phyloP scores from a whole-genome alignment of 2,329 filamentous ascomycete genomes.

The Endoconidiophora laricicola region DNA sequence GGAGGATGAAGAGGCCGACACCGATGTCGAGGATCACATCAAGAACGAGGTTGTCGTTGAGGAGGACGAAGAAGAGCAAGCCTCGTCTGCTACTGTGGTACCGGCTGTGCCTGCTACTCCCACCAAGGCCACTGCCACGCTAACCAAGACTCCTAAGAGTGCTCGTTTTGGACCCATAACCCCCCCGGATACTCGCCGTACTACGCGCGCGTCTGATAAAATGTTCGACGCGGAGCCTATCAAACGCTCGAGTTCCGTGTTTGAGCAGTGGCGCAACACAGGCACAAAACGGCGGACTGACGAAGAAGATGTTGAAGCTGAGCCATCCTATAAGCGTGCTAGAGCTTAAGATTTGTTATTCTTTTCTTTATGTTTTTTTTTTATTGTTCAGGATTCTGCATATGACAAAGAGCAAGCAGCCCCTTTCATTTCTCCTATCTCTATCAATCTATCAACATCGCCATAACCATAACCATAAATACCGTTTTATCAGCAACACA shows the following conservation, averaged over 20 bases:
- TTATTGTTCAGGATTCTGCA: neutral
- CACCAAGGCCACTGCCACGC: conserved; percentile 17
- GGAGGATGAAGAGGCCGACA: conserved; percentile 43
- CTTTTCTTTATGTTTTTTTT: neutral
- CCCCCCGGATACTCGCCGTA: conserved; percentile 44
- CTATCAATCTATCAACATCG: neutral
- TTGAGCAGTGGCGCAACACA: conserved; percentile 14
- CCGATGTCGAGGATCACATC: conserved; percentile 38
- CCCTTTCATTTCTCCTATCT: neutral
- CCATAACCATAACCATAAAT: no score
- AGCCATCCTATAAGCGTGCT: conserved; percentile 3
- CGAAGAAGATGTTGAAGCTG: conserved; percentile 19
- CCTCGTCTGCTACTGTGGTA: neutral
- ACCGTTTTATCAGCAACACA: no score
- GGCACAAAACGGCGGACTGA: conserved; percentile 27
- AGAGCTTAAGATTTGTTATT: conserved; percentile 1
- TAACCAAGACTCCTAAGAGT: conserved; percentile 32
- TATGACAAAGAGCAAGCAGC: neutral
- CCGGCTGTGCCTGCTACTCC: conserved; percentile 22
- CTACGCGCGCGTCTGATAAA: conserved; percentile 40
- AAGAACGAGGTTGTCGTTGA: conserved; percentile 15
- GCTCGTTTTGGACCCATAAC: conserved; percentile 40
- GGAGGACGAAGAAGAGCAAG: conserved; percentile 15
- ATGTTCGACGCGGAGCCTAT: conserved; percentile 33
- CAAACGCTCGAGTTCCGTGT: conserved; percentile 28